These are phyloP conservation scores for Pouteria campechiana DNA, from an alignment of 179 eudicot species.

Conservation along the genomic window DNA sequence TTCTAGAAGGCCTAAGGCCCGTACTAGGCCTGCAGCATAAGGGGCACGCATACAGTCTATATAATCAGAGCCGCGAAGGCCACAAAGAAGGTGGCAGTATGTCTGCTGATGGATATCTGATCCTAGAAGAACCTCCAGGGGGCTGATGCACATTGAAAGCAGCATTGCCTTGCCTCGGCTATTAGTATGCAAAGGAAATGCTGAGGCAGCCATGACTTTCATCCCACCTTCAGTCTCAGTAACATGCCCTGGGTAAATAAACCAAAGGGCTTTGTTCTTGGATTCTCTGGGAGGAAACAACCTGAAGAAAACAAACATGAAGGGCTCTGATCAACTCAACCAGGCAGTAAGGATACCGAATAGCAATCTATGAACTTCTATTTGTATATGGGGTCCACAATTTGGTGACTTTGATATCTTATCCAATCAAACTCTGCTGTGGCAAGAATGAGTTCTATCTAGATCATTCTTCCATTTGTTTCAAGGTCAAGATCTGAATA, in stretches of 20 bases:
- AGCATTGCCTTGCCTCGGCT: constrained; percentile 10
- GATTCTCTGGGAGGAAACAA: constrained; percentile 16
- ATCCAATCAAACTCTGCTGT: too few relatives aligned
- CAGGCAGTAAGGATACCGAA: too few relatives aligned
- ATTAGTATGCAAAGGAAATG: constrained; percentile 13
- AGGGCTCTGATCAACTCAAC: neutral
- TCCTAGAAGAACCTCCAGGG: constrained; percentile 20
- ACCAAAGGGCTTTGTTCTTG: constrained; percentile 19
- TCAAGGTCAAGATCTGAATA: too few relatives aligned
- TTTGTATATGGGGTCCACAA: too few relatives aligned
- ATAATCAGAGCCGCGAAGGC: constrained; percentile 17
- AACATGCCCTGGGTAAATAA: constrained; percentile 25
- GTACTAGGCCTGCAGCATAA: constrained; percentile 23
- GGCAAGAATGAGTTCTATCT: too few relatives aligned
- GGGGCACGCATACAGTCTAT: constrained; percentile 27
- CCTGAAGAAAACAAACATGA: constrained; percentile 7
- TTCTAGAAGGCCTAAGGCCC: constrained; percentile 20
- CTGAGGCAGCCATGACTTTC: constrained; percentile 30
- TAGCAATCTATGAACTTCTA: too few relatives aligned
- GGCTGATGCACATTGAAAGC: constrained; percentile 18
- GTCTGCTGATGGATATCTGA: constrained; percentile 29
- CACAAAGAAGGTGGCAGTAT: constrained; percentile 36
- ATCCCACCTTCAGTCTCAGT: constrained; percentile 24
- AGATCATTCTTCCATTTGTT: too few relatives aligned
- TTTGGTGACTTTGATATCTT: too few relatives aligned